phyloP scores from a whole-genome alignment of 2,329 filamentous ascomycete species.

The Pseudogymnoascus sp. region DNA sequence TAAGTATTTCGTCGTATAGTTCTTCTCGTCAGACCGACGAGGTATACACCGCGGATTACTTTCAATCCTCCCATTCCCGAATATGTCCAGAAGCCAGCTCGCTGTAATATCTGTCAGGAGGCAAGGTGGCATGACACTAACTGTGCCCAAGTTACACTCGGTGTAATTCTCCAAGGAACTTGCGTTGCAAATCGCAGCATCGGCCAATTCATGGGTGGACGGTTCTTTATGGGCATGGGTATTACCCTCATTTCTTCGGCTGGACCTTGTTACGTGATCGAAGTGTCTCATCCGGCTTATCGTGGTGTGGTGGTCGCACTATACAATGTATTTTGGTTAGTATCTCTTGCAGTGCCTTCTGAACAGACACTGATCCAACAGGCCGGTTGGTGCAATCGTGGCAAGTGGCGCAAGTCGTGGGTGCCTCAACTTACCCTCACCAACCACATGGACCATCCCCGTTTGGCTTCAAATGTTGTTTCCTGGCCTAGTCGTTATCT shows the following conservation, averaged over 20 bases:
- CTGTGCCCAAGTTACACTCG: conserved; percentile 25
- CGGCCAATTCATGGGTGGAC: conserved; percentile 43
- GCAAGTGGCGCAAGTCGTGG: conserved; percentile 28
- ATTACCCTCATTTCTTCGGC: conserved; percentile 39
- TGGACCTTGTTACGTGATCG: conserved; percentile 41
- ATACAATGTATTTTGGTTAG: conserved; percentile 24
- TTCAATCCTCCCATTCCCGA: neutral
- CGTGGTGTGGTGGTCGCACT: conserved; percentile 33
- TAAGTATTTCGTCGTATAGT: conserved; percentile 16
- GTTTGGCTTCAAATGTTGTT: conserved; percentile 29
- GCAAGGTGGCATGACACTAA: conserved; percentile 36
- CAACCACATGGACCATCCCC: conserved; percentile 32
- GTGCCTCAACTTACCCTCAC: conserved; percentile 26
- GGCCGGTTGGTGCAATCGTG: conserved; percentile 31
- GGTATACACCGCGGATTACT: neutral
- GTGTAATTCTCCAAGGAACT: conserved; percentile 39
- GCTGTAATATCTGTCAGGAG: conserved; percentile 39
- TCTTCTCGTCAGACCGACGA: neutral
- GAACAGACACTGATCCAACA: conserved; percentile 28
- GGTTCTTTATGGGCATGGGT: conserved; percentile 53
- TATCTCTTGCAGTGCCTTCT: neutral
- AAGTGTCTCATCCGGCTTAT: conserved; percentile 39
- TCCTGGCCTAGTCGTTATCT: conserved; percentile 21
- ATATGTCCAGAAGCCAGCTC: conserved; percentile 10
- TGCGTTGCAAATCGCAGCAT: conserved; percentile 24